Evolutionary conservation across 805 yeast species (phyloP).

Genomic region (Diddensiella transvaalensis): DNA sequence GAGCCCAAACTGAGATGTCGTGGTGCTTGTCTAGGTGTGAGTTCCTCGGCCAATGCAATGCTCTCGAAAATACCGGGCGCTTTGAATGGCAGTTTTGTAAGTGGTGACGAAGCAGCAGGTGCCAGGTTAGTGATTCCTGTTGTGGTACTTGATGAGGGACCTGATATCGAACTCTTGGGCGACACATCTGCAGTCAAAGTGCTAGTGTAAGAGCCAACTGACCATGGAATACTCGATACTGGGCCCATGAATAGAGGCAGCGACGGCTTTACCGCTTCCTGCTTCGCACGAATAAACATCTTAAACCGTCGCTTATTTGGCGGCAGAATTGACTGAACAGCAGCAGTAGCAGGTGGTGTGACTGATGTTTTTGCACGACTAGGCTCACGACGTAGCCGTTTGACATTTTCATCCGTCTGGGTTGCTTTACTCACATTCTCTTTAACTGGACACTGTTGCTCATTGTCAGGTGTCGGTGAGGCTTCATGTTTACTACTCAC

Average conservation of each 20-base stretch:
- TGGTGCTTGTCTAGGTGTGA: slow-evolving; percentile 1
- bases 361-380: not conserved
- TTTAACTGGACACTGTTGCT: too few relatives aligned
- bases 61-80: not conserved
- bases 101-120: not conserved
- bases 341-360: not conserved
- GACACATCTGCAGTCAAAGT: not conserved
- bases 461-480: not conserved
- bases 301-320: slow-evolving; percentile 6
- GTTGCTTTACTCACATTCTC: slow-evolving; percentile 5
- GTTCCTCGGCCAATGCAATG: not conserved
- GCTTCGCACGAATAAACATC: slow-evolving; percentile 7
- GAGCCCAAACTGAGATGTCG: slow-evolving; percentile 5
- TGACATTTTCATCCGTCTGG: slow-evolving; percentile 15
- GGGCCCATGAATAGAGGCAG: slow-evolving; percentile 1
- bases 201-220: not conserved
- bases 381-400: slow-evolving; percentile 13
- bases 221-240: not conserved
- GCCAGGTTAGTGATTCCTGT: not conserved
- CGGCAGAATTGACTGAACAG: not conserved
- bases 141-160: not conserved
- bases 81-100: not conserved
- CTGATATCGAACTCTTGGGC: slow-evolving; percentile 1
- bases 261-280: slow-evolving; percentile 2
- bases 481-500: not conserved